Percentiles rank a stretch among this genome's conserved stretches.
Evolutionary conservation across 2,329 filamentous ascomycete species (phyloP).

Genomic region (Paecilomyces variotii): DNA sequence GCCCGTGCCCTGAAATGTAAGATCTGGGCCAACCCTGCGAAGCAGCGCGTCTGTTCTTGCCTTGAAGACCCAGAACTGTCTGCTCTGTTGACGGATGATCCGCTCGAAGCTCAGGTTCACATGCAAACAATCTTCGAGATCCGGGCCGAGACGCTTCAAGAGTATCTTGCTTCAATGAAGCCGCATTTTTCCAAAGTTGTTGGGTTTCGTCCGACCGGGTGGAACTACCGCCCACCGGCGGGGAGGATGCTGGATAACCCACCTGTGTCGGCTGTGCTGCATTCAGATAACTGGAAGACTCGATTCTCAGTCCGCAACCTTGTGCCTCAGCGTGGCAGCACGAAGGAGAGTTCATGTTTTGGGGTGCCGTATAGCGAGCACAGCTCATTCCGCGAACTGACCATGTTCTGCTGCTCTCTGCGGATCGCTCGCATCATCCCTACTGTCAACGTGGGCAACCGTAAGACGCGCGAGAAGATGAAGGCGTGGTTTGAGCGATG

Average conservation of each 20-base stretch:
- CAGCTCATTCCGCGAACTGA: constrained; percentile 86
- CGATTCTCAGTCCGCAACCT: constrained; percentile 65
- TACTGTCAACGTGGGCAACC: constrained; percentile 76
- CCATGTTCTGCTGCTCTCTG: constrained; percentile 83
- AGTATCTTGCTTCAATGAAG: constrained; percentile 74
- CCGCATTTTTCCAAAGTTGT: constrained; percentile 79
- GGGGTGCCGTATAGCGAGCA: constrained; percentile 96
- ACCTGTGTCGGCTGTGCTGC: constrained; percentile 56
- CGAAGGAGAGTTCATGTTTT: constrained; percentile 74
- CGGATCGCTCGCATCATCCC: constrained; percentile 85
- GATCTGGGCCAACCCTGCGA: constrained; percentile 77
- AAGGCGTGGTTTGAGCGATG: constrained; percentile 59
- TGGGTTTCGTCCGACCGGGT: constrained; percentile 86
- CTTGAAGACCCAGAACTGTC: constrained; percentile 79
- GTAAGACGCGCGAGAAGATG: constrained; percentile 57
- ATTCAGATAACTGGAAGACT: constrained; percentile 65
- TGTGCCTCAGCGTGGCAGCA: constrained; percentile 73
- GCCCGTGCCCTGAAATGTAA: constrained; percentile 77
- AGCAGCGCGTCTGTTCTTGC: constrained; percentile 75
- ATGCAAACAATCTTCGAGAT: constrained; percentile 97
- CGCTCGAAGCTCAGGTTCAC: constrained; percentile 83
- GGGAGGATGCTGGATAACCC: constrained; percentile 56
- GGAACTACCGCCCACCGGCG: constrained; percentile 75
- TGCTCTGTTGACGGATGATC: constrained; percentile 68
- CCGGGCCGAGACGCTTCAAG: constrained; percentile 76